Evolutionary conservation across 2,329 filamentous ascomycete genomes (phyloP), one percentile per base, ranked within the genome.

Genomic region (Cordyceps farinosa): DNA sequence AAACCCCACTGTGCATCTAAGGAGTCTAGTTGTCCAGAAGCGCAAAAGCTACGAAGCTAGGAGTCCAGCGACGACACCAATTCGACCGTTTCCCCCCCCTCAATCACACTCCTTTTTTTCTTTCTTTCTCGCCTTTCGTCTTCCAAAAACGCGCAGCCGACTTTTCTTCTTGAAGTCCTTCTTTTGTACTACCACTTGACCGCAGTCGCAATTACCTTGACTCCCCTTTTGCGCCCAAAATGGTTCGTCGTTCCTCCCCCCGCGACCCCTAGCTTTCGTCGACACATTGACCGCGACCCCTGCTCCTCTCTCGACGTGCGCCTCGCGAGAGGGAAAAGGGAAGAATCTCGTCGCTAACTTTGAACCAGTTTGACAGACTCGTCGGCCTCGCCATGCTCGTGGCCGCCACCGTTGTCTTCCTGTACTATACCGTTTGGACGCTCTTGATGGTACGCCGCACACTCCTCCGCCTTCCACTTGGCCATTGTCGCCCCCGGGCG

Each of bases 361-460:
- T 29, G 38, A 4, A 29, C 15, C 76, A 99, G 95, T 90, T 97
- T 80, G 95, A 96, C 85, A 93, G 91, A 87, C 85, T 87, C 75
- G 82, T 86, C 73, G 84, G 84, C 74, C 80, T 86, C 82, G 83
- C 84, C 84, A 87, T 87, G 84, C 82, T 87, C 76, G 84, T 85
- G 84, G 84, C 83, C 76, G 83, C 84, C 72, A 82, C 84, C 67
- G 81, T 85, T 76, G 81, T 87, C 72, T 87, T 87, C 72, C 79
- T 84, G 72, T 99, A 99, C 86, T 99, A 99, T 82, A 95, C 92
- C 67, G 86, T 97, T 78, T 99, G 95, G 95, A 97, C 95, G 34
- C 84, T 99, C 68, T 84, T 98, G 69, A 98, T 99, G 91, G 95
- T 97, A 86, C 64, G 79, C 71, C 29, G 15, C 6, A 30, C 15